Evolutionary conservation across 2,329 filamentous ascomycete species (phyloP).

Genomic region (Uncinocarpus reesii): DNA sequence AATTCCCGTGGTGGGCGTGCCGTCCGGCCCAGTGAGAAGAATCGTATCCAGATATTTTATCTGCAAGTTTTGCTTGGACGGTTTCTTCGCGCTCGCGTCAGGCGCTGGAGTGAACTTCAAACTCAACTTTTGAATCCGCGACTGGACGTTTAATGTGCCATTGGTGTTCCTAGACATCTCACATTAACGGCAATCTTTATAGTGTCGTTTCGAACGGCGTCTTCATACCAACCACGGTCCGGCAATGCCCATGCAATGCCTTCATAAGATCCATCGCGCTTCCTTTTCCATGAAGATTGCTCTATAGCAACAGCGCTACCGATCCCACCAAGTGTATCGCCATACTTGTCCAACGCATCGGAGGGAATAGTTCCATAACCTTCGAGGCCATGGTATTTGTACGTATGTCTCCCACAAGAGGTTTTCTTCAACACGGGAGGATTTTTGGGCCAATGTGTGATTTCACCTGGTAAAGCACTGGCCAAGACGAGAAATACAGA

Average conservation of each 20-base stretch:
- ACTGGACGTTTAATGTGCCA: constrained; percentile 58
- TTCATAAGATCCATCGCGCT: constrained; percentile 43
- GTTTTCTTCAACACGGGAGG: constrained; percentile 37
- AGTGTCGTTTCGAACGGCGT: too few relatives aligned
- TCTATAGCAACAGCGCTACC: constrained; percentile 58
- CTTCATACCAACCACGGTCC: constrained; percentile 53
- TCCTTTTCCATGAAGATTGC: constrained; percentile 48
- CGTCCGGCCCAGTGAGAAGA: constrained; percentile 53
- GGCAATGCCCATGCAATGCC: constrained; percentile 55
- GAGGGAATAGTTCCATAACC: constrained; percentile 54
- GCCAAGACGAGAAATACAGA: constrained; percentile 15
- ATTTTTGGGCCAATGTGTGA: not conserved
- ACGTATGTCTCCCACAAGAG: constrained; percentile 51
- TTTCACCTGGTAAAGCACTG: constrained; percentile 11
- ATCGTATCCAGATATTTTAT: constrained; percentile 56
- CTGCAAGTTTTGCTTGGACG: constrained; percentile 50
- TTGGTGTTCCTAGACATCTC: constrained; percentile 50
- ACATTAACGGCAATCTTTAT: not conserved
- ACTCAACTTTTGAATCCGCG: constrained; percentile 57
- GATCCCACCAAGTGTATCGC: constrained; percentile 58
- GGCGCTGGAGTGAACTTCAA: constrained; percentile 48
- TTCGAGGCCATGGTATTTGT: constrained; percentile 56
- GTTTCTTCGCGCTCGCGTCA: constrained; percentile 43
- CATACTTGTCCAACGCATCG: constrained; percentile 54
- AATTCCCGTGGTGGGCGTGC: constrained; percentile 52